Evolutionary conservation across 2,329 filamentous ascomycete species (phyloP), one percentile per base, ranked within the genome.

Genomic region (Ophiostoma fasciatum): DNA sequence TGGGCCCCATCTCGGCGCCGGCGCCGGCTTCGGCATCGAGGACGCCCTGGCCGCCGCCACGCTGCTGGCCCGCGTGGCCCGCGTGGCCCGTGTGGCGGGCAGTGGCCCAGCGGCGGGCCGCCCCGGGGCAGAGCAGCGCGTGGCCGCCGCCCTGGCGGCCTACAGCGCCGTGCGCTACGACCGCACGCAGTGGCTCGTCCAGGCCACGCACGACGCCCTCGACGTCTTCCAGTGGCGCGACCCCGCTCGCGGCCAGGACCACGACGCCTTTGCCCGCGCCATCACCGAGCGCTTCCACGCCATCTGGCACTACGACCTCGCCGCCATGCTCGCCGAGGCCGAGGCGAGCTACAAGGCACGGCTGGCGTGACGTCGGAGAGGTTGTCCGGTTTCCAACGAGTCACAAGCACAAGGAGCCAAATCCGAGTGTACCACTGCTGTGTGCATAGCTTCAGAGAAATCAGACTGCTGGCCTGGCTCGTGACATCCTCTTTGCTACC

Each of bases 1-100:
- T 0, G 64, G 62, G 0, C 70, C 70, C 1, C 66, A 72, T 48
- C 61, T 67, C 9, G 69, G 69, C 4, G 61, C 67, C 0, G 70
- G 70, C 6, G 70, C 69, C 1, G 65, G 68, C 3, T 62, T 66
- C 46, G 68, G 66, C 12, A 59, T 74, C 37, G 70, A 74, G 48
- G 70, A 74, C 41, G 61, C 60, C 2, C 54, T 67, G 19, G 48
- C 62, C 1, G 54, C 70, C 26, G 52, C 56, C 7, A 48, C 51
- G 7, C 36, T 65, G 4, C 41, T 67, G 9, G 41, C 26, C 2
- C 29, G 28, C 5, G 34, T 34, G 8, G 19, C 12, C n/a, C n/a
- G n/a, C n/a, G n/a, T n/a, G n/a, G n/a, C n/a, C n/a, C n/a, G n/a
- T n/a, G n/a, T n/a, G n/a, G n/a, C n/a, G n/a, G n/a, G n/a, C n/a